phyloP scores from a whole-genome alignment of 306 rosid genomes.

The Fragaria vesca region DNA sequence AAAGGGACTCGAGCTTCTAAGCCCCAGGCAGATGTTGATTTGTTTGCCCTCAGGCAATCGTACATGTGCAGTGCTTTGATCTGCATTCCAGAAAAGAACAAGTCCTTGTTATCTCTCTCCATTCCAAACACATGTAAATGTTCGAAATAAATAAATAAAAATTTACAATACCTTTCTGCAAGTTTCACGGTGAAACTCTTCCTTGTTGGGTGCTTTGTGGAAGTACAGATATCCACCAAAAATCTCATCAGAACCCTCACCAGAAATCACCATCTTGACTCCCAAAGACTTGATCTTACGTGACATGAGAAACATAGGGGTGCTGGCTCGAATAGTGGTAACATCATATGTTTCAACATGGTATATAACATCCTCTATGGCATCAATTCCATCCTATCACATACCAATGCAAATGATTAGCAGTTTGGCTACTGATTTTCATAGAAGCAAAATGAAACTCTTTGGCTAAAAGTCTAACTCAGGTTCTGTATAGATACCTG shows the following conservation, averaged over 20 bases:
- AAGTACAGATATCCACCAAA: conserved; percentile 95
- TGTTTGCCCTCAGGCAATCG: conserved; percentile 90
- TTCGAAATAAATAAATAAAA: neutral
- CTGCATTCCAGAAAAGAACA: conserved; percentile 39
- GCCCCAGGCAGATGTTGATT: conserved; percentile 95
- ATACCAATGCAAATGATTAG: conserved; percentile 11
- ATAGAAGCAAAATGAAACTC: neutral
- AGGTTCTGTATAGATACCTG: conserved; percentile 48
- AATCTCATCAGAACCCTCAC: conserved; percentile 97
- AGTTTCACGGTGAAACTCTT: conserved; percentile 89
- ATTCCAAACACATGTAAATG: neutral
- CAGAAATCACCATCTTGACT: conserved; percentile 93
- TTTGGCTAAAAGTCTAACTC: neutral
- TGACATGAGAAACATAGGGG: conserved; percentile 97
- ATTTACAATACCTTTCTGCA: conserved; percentile 65
- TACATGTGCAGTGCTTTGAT: conserved; percentile 86
- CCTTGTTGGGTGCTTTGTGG: conserved; percentile 98
- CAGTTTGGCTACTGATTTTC: neutral
- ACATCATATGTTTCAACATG: conserved; percentile 95
- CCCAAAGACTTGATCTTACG: conserved; percentile 93
- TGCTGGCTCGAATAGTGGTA: conserved; percentile 92
- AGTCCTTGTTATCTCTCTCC: neutral
- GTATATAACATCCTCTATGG: conserved; percentile 91
- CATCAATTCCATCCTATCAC: conserved; percentile 88
- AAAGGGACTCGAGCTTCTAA: conserved; percentile 94